A percentile compares a stretch with the other conserved stretches of the same genome.
Evolutionary conservation across 1,284 basidiomycete genomes (phyloP).

Genomic region (Paramarasmius palmivorus): DNA sequence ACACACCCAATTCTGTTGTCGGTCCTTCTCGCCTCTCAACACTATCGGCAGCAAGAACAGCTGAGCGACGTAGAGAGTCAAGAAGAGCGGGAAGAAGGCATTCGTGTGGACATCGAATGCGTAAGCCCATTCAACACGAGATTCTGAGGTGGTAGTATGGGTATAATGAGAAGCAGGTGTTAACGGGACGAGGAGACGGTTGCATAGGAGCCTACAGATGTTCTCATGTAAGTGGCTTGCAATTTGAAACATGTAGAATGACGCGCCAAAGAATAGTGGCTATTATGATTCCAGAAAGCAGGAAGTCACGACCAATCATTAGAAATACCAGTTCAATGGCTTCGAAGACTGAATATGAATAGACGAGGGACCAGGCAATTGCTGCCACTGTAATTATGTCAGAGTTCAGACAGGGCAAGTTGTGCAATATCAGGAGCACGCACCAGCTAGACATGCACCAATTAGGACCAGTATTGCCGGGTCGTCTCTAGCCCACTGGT

Average conservation of each 20-base stretch:
- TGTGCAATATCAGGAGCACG: slow-evolving; percentile 22
- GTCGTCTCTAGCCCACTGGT: slow-evolving; percentile 95
- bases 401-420: slow-evolving; percentile 3
- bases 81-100: slow-evolving; percentile 90
- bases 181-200: slow-evolving; percentile 56
- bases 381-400: slow-evolving; percentile 61
- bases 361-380: slow-evolving; percentile 83
- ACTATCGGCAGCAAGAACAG: slow-evolving; percentile 83
- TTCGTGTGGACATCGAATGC: slow-evolving; percentile 96
- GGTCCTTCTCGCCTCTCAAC: slow-evolving; percentile 44
- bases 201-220: slow-evolving; percentile 63
- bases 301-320: slow-evolving; percentile 88
- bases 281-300: slow-evolving; percentile 72
- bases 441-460: slow-evolving; percentile 73
- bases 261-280: slow-evolving; percentile 79
- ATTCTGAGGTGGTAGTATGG: slow-evolving; percentile 50
- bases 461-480: slow-evolving; percentile 90
- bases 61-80: slow-evolving; percentile 85
- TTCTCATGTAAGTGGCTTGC: slow-evolving; percentile 2
- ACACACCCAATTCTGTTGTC: slow-evolving; percentile 79
- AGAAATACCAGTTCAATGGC: slow-evolving; percentile 67
- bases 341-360: slow-evolving; percentile 59
- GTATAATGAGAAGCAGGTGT: slow-evolving; percentile 75
- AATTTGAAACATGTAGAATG: background rate
- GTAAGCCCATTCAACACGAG: slow-evolving; percentile 86